phyloP scores from a whole-genome alignment of 2,329 filamentous ascomycete species.

The Phialophora macrospora region DNA sequence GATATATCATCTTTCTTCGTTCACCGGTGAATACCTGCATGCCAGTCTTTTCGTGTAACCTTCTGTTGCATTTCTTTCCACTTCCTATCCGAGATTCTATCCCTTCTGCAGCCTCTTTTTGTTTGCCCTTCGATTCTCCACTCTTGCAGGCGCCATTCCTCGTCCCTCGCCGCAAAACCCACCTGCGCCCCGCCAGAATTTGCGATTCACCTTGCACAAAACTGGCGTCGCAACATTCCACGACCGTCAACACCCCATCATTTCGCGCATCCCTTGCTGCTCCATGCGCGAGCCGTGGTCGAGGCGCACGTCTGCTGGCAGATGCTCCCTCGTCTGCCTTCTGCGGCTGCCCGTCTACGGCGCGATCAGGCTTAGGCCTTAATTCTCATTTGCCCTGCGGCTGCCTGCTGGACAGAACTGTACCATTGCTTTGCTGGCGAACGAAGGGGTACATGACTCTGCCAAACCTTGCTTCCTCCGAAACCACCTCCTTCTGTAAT shows the following conservation, averaged over 20 bases:
- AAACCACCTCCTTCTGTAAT: conserved; percentile 33
- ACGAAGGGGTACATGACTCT: conserved; percentile 40
- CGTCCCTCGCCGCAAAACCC: conserved; percentile 31
- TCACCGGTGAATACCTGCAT: conserved; percentile 29
- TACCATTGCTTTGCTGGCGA: conserved; percentile 39
- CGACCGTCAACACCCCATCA: conserved; percentile 43
- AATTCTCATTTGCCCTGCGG: conserved; percentile 40
- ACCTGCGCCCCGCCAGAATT: conserved; percentile 29
- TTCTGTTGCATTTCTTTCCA: conserved; percentile 7
- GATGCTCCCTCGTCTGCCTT: conserved; percentile 35
- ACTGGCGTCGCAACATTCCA: conserved; percentile 39
- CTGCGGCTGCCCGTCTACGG: conserved; percentile 34
- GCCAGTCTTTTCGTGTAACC: conserved; percentile 26
- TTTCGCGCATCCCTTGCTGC: conserved; percentile 37
- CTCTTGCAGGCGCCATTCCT: conserved; percentile 19
- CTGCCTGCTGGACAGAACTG: conserved; percentile 42
- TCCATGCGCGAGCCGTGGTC: conserved; percentile 38
- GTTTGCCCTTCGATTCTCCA: conserved; percentile 15
- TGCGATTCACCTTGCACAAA: conserved; percentile 37
- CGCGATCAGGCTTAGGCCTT: conserved; percentile 34
- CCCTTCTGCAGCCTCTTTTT: conserved; percentile 11
- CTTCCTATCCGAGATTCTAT: conserved; percentile 1
- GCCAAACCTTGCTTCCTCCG: conserved; percentile 36
- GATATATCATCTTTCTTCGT: conserved; percentile 33
- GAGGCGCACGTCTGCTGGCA: conserved; percentile 36